Base-by-base conservation (phyloP, 306 rosid species). In the Urtica urens region DNA sequence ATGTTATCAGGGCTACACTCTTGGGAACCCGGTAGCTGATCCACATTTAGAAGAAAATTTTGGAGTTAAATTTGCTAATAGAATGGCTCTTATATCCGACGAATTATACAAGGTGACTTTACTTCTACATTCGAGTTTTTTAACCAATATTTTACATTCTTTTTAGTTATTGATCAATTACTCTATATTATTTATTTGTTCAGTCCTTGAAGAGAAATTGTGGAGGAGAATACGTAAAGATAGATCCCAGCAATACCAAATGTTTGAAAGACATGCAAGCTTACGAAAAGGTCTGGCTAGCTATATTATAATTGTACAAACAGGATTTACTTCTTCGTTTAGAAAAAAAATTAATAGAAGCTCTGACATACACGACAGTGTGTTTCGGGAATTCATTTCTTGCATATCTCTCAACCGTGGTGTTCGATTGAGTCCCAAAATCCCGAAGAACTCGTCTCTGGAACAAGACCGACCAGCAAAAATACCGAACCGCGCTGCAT, bases 131-230 rank as follows among this genome's bases (percentile, higher is more conserved):
- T 35, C 11, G 40, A 8, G 13, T 0, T 31, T 31, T 31, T 7
- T 31, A 31, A 7, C 13, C 0, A 47, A 24, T 47, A 13, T 2
- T 47, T 10, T 12, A 47, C 16, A n/a, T 12, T 47, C 4, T 14
- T 46, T 14, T 27, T 23, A 46, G 25, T 46, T 13, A 24, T 12
- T 22, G 28, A 20, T 21, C n/a, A 2, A 3, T 44, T 44, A 6
- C 4, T 9, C 3, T 39, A 12, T 39, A 13, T n/a, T 39, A 16
- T 11, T 9, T 15, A 7, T n/a, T 48, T 48, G 22, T 17, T 28
- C 60, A 78, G 93, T 78, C 83, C 10, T 50, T 77, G 44, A 41
- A 56, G 44, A 58, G 19, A 55, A 75, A 53, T 23, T 82, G 96
- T 21, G 18, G 21, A 21, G 87, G 69, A 53, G 66, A 82, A 5